Percentiles rank a stretch among this genome's conserved stretches.
Evolutionary conservation across 1,284 basidiomycete species (phyloP).

Genomic region (Ceratobasidium sp.): DNA sequence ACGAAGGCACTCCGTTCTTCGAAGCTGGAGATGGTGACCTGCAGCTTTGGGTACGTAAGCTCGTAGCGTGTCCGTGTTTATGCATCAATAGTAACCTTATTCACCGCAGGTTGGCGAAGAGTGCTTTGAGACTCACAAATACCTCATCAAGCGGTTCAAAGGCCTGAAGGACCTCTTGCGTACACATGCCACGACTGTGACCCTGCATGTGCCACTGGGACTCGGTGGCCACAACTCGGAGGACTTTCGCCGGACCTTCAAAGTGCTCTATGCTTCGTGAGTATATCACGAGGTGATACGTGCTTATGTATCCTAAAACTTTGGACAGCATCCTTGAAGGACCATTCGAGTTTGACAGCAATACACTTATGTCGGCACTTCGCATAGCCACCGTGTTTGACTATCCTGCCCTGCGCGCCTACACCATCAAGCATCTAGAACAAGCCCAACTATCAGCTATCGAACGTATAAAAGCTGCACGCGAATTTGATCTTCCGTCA

Average conservation of each 20-base stretch:
- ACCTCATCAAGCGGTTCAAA: constrained; percentile 7
- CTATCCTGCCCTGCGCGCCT: background rate
- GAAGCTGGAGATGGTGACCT: constrained; percentile 8
- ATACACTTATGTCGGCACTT: background rate
- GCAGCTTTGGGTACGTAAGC: background rate
- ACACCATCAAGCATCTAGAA: constrained; percentile 28
- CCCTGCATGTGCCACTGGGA: too few species aligned
- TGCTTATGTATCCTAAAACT: background rate
- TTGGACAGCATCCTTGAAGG: constrained; percentile 4
- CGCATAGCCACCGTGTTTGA: background rate
- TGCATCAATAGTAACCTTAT: background rate
- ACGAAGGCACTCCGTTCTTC: background rate
- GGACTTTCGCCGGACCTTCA: constrained; percentile 8
- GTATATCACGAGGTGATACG: background rate
- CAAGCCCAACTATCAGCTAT: constrained; percentile 5
- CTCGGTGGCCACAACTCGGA: background rate
- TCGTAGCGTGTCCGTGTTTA: background rate
- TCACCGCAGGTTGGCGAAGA: background rate
- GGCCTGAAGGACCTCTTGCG: background rate
- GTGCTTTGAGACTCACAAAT: constrained; percentile 3
- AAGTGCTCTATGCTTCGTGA: constrained; percentile 24
- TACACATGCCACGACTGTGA: too few species aligned
- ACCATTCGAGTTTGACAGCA: background rate
- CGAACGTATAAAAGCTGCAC: constrained; percentile 28
- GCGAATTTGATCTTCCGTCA: constrained; percentile 8